Conservation (phyloP, 2,329 filamentous ascomycete species). For the Penicillium sp. region DNA sequence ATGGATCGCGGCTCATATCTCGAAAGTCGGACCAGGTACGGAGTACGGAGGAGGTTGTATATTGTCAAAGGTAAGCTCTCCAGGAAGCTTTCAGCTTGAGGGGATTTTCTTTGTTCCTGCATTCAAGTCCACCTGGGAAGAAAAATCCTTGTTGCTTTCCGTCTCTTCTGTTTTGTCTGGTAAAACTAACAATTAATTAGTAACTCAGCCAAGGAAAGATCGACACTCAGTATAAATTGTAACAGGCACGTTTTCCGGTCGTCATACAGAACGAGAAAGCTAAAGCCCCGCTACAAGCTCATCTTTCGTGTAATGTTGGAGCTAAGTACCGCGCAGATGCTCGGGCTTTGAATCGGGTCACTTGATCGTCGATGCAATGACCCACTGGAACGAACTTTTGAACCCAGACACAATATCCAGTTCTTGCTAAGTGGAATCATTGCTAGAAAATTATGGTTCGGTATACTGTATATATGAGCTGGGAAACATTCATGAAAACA, state of each 20-base stretch:
- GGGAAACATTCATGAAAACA: background rate
- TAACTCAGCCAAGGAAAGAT: constrained; percentile 15
- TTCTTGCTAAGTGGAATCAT: constrained; percentile 8
- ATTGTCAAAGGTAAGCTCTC: background rate
- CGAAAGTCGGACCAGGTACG: background rate
- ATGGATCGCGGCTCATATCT: constrained; percentile 5
- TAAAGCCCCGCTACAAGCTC: constrained; percentile 9
- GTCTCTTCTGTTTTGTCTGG: constrained; percentile 7
- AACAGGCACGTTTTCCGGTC: constrained; percentile 8
- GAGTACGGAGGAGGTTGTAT: background rate
- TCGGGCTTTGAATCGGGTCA: background rate
- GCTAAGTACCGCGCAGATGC: background rate
- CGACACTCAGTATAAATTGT: constrained; percentile 13
- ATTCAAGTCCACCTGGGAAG: background rate
- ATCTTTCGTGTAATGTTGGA: background rate
- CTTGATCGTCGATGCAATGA: constrained; percentile 19
- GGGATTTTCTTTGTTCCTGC: background rate
- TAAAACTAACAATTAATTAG: constrained; percentile 2
- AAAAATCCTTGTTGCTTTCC: background rate
- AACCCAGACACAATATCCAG: constrained; percentile 2
- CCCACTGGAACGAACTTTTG: constrained; percentile 14
- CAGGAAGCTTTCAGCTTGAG: background rate
- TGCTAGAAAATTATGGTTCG: constrained; percentile 12
- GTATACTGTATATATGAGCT: background rate
- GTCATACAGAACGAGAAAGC: constrained; percentile 6